phyloP scores from a whole-genome alignment of 2,329 filamentous ascomycete species.

The Colletotrichum gloeosporioides region DNA sequence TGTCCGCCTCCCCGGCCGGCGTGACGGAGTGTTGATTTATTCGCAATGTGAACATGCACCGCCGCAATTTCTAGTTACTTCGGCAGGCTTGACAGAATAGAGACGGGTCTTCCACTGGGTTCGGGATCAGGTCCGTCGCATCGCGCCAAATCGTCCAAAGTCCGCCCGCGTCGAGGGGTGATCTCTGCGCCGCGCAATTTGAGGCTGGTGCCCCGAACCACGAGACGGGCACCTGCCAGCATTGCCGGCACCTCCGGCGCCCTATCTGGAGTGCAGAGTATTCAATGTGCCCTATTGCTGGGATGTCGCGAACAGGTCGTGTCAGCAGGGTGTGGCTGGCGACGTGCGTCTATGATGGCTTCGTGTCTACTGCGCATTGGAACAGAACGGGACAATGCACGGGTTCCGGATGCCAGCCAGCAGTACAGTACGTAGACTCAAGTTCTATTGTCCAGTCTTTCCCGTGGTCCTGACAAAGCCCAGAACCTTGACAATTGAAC shows the following conservation, averaged over 20 bases:
- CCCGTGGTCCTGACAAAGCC: neutral
- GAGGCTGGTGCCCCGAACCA: neutral
- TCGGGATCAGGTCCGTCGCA: neutral
- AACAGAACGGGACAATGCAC: neutral
- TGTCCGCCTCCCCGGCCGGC: conserved; percentile 1
- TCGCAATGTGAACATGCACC: neutral
- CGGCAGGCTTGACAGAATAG: neutral
- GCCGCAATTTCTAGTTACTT: conserved; percentile 5
- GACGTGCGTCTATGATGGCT: neutral
- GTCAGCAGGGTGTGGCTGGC: neutral
- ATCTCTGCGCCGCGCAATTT: neutral
- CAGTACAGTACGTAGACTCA: neutral
- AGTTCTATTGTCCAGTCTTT: neutral
- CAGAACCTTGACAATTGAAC: neutral
- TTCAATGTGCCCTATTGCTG: neutral
- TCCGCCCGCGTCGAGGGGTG: neutral
- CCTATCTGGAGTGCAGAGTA: neutral
- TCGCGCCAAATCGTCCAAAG: neutral
- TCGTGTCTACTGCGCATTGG: neutral
- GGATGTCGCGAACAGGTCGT: neutral
- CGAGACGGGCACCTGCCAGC: neutral
- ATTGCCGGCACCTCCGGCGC: neutral
- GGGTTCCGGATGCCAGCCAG: neutral
- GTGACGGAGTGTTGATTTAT: neutral
- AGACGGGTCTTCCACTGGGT: neutral